Base-by-base conservation (phyloP, 1,139 yeast species). In the Pichia sp. region DNA sequence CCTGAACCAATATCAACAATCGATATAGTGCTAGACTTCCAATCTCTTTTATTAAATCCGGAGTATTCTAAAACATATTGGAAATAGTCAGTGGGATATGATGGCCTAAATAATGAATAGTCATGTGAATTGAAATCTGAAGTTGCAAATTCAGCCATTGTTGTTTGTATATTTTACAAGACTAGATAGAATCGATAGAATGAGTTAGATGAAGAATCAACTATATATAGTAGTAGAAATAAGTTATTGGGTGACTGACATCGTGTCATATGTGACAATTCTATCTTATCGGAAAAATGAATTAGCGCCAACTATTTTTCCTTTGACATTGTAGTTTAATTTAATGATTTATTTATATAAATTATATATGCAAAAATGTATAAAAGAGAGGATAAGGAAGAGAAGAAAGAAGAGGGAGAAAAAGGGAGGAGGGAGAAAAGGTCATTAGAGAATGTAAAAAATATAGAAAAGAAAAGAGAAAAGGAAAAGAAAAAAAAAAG, bases 1-100 rank as follows among this genome's bases (percentile, higher is more conserved):
- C 96, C 96, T 61, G 89, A 81, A 0, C 96, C 96, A 18, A 85
- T 68, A 64, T 88, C 96, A 8, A 86, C 62, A 42, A 61, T 37
- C 8, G 51, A 46, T 11, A 50, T 51, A 7, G 41, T 29, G 13
- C 22, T 12, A 7, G n/a, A 35, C 22, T 8, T 38, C 36, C n/a
- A 50, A 3, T 8, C 22, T n/a, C 6, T 39, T 43, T 3, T 7
- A 3, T 35, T 32, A 4, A 55, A 44, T 12, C 38, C 12, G 5
- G 46, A 42, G 27, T 74, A 79, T 1, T 60, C 50, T 7, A 64
- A 53, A n/a, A 85, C 58, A 15, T 67, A 58, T 12, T 70, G 57
- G 57, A 73, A 83, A 56, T 85, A 77, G 1, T 71, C 60, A 0
- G 64, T 57, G 0, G 89, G 87, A 57, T 85, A 86, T 3, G 71